These are phyloP conservation scores for Penicillium atrosanguineum DNA, from an alignment of 495 filamentous ascomycete species.

Conservation along the genomic window DNA sequence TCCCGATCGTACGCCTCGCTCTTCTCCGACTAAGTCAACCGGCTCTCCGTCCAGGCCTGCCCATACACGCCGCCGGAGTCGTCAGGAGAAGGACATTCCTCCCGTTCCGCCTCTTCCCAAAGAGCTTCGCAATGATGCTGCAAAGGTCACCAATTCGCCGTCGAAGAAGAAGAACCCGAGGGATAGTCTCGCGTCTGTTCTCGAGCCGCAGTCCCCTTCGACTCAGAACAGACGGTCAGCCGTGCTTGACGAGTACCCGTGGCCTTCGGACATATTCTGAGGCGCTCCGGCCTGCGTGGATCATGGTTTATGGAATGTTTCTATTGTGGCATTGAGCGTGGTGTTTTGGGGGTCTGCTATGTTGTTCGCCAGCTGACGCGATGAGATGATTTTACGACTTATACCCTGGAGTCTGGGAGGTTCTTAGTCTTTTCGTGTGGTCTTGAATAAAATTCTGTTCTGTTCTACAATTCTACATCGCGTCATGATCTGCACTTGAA, in stretches of 20 bases:
- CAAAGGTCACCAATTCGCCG: constrained; percentile 34
- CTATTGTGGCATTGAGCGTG: not conserved
- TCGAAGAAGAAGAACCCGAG: constrained; percentile 19
- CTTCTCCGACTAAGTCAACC: constrained; percentile 14
- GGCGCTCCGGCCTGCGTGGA: no score
- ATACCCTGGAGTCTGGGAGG: constrained; percentile 18
- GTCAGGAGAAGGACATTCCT: constrained; percentile 36
- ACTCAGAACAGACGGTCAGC: constrained; percentile 4
- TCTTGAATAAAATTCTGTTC: not conserved
- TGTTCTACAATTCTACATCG: not conserved
- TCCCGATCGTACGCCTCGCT: constrained; percentile 19
- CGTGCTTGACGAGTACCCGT: constrained; percentile 33
- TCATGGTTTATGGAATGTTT: not conserved
- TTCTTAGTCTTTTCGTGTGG: not conserved
- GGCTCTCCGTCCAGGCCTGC: constrained; percentile 5
- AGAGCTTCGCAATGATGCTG: constrained; percentile 35
- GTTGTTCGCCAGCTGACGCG: not conserved
- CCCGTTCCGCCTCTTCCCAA: constrained; percentile 46
- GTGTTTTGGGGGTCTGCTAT: not conserved
- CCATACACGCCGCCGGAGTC: constrained; percentile 21
- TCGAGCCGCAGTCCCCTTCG: constrained; percentile 8
- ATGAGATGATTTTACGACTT: constrained; percentile 21
- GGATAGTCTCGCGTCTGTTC: not conserved
- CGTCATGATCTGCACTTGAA: not conserved
- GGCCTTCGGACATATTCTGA: constrained; percentile 51